phyloP scores from a whole-genome alignment of 441 rosid species.

The Mallotus japonicus region DNA sequence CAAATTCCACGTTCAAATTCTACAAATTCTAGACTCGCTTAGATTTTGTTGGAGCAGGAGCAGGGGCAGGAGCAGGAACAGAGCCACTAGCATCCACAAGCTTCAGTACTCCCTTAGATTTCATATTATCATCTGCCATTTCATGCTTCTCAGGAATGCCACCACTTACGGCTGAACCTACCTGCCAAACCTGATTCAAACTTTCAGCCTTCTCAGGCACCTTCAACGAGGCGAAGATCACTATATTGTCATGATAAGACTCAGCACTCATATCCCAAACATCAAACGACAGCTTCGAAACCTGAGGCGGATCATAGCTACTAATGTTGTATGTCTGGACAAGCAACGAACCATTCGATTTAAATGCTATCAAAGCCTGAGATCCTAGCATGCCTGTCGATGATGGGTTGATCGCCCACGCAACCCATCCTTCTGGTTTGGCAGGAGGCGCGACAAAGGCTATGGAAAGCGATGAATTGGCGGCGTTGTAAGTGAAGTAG shows the following conservation, averaged over 20 bases:
- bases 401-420: conserved; percentile 76
- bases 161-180: conserved; percentile 39
- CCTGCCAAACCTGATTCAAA: conserved; percentile 77
- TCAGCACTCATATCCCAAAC: conserved; percentile 47
- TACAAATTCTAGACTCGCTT: neutral
- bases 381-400: conserved; percentile 48
- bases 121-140: conserved; percentile 25
- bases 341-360: conserved; percentile 25
- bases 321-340: conserved; percentile 47
- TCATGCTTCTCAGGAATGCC: conserved; percentile 38
- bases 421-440: conserved; percentile 46
- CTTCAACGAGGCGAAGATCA: conserved; percentile 45
- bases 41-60: neutral
- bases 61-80: neutral
- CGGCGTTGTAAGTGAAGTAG: conserved; percentile 54
- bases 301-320: conserved; percentile 17
- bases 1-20: neutral
- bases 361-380: conserved; percentile 58
- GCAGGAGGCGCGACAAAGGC: conserved; percentile 57
- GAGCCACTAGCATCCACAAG: conserved; percentile 26
- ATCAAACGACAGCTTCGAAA: conserved; percentile 37
- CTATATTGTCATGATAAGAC: conserved; percentile 23
- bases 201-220: conserved; percentile 38
- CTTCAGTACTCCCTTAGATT: conserved; percentile 38
- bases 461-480: conserved; percentile 58